Percentiles rank a stretch among this genome's conserved stretches.
phyloP scores from a whole-genome alignment of 306 rosid species.

The Lathyrus oleraceus region DNA sequence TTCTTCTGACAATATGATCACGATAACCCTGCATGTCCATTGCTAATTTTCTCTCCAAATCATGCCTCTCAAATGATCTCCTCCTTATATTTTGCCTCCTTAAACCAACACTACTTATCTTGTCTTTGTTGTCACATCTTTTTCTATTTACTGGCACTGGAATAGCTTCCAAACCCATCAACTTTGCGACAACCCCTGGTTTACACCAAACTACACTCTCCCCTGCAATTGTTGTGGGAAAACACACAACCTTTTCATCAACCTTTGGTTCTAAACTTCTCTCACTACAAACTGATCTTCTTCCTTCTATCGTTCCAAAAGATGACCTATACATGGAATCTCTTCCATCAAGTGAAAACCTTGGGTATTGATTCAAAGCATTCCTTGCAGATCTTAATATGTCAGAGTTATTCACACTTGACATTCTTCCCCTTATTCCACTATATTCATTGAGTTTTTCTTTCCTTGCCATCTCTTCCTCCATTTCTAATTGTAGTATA shows the following conservation, averaged over 20 bases:
- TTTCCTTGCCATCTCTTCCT: constrained; percentile 67
- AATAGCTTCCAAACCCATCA: constrained; percentile 92
- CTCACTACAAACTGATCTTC: constrained; percentile 64
- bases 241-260: constrained; percentile 33
- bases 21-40: constrained; percentile 51
- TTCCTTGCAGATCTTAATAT: constrained; percentile 81
- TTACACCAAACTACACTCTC: constrained; percentile 83
- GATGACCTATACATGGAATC: constrained; percentile 86
- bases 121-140: constrained; percentile 41
- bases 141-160: constrained; percentile 53
- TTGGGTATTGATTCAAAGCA: constrained; percentile 88
- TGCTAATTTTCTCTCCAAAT: constrained; percentile 52
- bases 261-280: constrained; percentile 25
- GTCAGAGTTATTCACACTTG: constrained; percentile 76
- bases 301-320: constrained; percentile 52
- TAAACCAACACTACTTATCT: constrained; percentile 18
- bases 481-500: constrained; percentile 62
- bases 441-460: constrained; percentile 40
- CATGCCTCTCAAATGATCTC: constrained; percentile 58
- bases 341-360: constrained; percentile 94
- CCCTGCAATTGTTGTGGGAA: constrained; percentile 64
- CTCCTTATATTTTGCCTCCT: constrained; percentile 47
- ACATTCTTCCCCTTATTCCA: constrained; percentile 59
- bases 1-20: constrained; percentile 33
- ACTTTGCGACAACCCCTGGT: constrained; percentile 86